Conservation (phyloP, 331 rosid genomes). For the Quercus lobata region DNA sequence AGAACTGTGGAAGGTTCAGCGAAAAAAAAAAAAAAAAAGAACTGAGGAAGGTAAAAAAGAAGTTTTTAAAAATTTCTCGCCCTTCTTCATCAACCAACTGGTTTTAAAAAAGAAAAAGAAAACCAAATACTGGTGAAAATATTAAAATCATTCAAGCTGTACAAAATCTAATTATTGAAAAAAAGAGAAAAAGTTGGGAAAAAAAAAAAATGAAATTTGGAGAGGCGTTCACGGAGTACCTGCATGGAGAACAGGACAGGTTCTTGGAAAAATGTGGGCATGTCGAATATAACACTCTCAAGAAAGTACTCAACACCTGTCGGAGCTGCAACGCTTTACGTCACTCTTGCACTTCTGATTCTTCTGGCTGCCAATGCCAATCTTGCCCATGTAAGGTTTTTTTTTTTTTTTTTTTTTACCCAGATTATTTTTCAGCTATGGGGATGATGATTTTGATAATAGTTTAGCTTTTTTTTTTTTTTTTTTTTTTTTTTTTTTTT, state of each 20-base stretch:
- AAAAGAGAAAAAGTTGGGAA: background rate
- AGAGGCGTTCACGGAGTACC: slow-evolving; percentile 52
- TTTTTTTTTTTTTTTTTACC: background rate
- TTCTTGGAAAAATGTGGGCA: slow-evolving; percentile 61
- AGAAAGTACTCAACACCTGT: slow-evolving; percentile 75
- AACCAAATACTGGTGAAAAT: no score
- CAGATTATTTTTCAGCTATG: background rate
- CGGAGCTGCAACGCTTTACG: slow-evolving; percentile 27
- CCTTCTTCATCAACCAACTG: no score
- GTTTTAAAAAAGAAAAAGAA: no score
- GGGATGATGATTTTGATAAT: background rate
- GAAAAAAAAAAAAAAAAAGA: no score
- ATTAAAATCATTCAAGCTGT: no score
- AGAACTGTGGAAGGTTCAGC: no score
- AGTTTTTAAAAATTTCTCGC: no score
- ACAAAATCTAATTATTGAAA: background rate
- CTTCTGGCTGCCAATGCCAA: slow-evolving; percentile 51
- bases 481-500: no score
- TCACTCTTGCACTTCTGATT: slow-evolving; percentile 27
- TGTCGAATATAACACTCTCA: slow-evolving; percentile 66
- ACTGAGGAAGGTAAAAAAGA: no score
- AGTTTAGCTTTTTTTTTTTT: no score
- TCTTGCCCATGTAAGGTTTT: slow-evolving; percentile 57
- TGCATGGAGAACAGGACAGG: slow-evolving; percentile 53
- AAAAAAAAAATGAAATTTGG: slow-evolving; percentile 64